Percentiles rank a stretch among this genome's conserved stretches.
Evolutionary conservation across 805 yeast genomes (phyloP).

Genomic region (Saccharomycopsis amapae): DNA sequence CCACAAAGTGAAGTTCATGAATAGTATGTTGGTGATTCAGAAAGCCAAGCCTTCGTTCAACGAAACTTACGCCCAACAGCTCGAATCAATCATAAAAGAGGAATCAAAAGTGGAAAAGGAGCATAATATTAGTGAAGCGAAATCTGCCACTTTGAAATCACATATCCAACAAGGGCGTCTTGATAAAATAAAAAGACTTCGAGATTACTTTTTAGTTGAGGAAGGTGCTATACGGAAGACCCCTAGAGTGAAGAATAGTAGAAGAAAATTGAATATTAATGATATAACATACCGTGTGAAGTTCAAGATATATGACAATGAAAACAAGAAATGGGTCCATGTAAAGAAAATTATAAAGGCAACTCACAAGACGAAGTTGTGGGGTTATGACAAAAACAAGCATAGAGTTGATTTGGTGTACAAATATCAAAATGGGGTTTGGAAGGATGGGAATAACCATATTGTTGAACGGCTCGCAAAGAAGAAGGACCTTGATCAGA

Average conservation of each 20-base stretch:
- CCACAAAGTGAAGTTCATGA: slow-evolving; percentile 71
- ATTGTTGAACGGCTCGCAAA: slow-evolving; percentile 50
- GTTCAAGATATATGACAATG: slow-evolving; percentile 49
- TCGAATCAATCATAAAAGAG: slow-evolving; percentile 35
- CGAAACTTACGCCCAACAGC: not conserved
- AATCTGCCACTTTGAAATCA: slow-evolving; percentile 13
- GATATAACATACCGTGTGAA: slow-evolving; percentile 59
- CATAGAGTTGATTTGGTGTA: slow-evolving; percentile 54
- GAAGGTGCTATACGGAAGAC: slow-evolving; percentile 56
- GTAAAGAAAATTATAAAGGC: slow-evolving; percentile 8
- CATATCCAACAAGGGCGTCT: slow-evolving; percentile 33
- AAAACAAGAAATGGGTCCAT: slow-evolving; percentile 41
- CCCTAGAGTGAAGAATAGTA: slow-evolving; percentile 41
- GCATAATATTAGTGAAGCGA: slow-evolving; percentile 24
- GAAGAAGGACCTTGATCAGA: slow-evolving; percentile 24
- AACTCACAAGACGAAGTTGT: slow-evolving; percentile 60
- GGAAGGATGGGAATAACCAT: slow-evolving; percentile 79
- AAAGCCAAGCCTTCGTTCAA: slow-evolving; percentile 53
- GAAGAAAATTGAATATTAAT: slow-evolving; percentile 28
- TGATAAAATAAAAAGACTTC: slow-evolving; percentile 29
- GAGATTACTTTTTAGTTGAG: slow-evolving; percentile 29
- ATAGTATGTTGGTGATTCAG: slow-evolving; percentile 53
- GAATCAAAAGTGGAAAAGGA: slow-evolving; percentile 39
- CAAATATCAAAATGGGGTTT: slow-evolving; percentile 54
- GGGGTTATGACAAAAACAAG: slow-evolving; percentile 82